Evolutionary conservation across 2,329 filamentous ascomycete genomes (phyloP), one percentile per base, ranked within the genome.

Genomic region (Botrytis galanthina): DNA sequence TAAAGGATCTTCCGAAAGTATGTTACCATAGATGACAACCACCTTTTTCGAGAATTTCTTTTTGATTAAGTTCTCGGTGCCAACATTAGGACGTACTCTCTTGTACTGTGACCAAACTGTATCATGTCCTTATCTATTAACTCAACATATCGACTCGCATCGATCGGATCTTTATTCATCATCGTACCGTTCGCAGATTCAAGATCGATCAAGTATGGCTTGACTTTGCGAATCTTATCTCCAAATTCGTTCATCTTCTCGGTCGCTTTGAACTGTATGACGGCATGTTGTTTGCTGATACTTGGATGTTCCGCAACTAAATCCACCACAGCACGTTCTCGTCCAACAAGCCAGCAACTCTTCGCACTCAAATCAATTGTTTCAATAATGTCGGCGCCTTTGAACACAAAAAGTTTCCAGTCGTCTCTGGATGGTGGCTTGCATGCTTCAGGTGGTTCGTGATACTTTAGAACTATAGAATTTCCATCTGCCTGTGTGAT

Each of bases 61-160:
- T 22, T 14, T 4, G 9, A 54, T 73, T 72, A 80, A 61, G 68
- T 73, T 73, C 78, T 78, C 29, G 78, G 77, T 54, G 88, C 87
- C 74, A 98, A 87, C 93, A 98, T 96, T 74, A 98, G 82, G n/a
- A 99, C 94, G 82, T 98, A 99, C 83, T 99, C 96, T 79, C 94
- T 89, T 74, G 93, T 92, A 81, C 94, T 97, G 74, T 92, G 87
- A 16, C 95, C 96, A 83, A 99, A 97, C 80, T 90, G 90, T 73
- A 99, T 82, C 81, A 99, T 90, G 82, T 99, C 96, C 83, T 94
- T 95, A 81, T 96, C 92, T 81, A 91, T 88, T 73, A 98, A 83
- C 83, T 99, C 95, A 70, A 97, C 84, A 82, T 94, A 99, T 75
- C 94, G 87, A 79, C 92, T 92, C 22, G 88, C 86, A 2, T 93